Evolutionary conservation across 1,284 basidiomycete genomes (phyloP), one percentile per base, ranked within the genome.

Genomic region (Trametes pubescens): DNA sequence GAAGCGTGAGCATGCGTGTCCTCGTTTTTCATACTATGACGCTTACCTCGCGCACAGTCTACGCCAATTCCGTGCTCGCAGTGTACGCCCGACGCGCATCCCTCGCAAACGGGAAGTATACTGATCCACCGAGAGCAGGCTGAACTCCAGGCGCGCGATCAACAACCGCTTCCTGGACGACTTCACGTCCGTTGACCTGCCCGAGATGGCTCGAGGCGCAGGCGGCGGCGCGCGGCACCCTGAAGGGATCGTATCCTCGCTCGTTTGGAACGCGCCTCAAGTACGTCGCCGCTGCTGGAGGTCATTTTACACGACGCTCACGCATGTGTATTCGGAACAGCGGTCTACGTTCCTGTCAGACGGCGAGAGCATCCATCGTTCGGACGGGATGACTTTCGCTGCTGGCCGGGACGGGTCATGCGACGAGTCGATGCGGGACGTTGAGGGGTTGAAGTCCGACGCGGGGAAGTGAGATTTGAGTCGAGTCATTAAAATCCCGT

Each of bases 121-220:
- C 40, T n/a, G 18, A 43, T n/a, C 6, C 1, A 10, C 4, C 7
- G 4, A 44, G 18, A 29, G 0, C n/a, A 59, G 57, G 13, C 9
- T 59, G n/a, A 59, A 59, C 38, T 59, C 57, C 18, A 38, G 57
- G 13, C 57, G 57, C 29, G 37, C 18, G 8, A 52, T 59, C 29
- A 21, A 37, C 38, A 46, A 52, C 26, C 48, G 49, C 2, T 52
- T 51, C 29, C n/a, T 52, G n/a, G 57, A 59, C 40, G 57, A 59
- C 49, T 59, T 52, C 49, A 52, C 57, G 10, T 44, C n/a, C 34
- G 21, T 38, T 13, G 40, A 16, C 34, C 26, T 44, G 1, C 38
- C 49, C 6, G 49, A 51, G 18, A 13, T 51, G n/a, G n/a, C 5
- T 34, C 49, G n/a, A n/a, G n/a, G n/a, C 13, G n/a, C 34, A 8